These are phyloP conservation scores for Coleophoma cylindrospora DNA, from an alignment of 2,329 filamentous ascomycete species.

Conservation along the genomic window DNA sequence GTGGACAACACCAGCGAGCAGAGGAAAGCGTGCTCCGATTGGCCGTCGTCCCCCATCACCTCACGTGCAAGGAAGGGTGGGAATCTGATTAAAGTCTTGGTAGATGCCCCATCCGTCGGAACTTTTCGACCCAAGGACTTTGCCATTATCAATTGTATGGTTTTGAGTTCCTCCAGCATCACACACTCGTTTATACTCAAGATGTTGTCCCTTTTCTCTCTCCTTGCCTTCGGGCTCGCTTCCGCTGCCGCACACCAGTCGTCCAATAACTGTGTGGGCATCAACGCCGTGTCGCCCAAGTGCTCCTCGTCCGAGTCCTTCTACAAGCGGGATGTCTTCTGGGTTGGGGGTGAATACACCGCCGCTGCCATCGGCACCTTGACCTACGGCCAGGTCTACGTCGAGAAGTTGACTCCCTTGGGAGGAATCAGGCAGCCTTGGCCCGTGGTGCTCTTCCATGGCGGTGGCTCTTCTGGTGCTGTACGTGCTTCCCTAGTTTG, in stretches of 20 bases:
- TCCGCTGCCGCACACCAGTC: not conserved
- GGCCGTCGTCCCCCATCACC: not conserved
- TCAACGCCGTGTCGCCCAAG: constrained; percentile 7
- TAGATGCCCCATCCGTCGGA: not conserved
- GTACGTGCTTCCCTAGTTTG: constrained; percentile 1
- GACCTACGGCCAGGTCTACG: constrained; percentile 41
- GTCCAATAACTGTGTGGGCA: constrained; percentile 5
- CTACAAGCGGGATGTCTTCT: constrained; percentile 13
- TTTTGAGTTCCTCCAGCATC: not conserved
- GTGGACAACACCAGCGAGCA: not conserved
- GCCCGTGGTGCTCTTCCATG: constrained; percentile 12
- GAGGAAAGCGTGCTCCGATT: not conserved
- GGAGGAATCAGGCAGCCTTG: constrained; percentile 5
- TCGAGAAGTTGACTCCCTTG: constrained; percentile 37
- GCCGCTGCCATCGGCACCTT: constrained; percentile 7
- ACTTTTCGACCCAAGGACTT: not conserved
- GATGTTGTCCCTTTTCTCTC: not conserved
- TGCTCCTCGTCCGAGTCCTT: constrained; percentile 13
- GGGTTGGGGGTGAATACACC: constrained; percentile 13
- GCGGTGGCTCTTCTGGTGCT: constrained; percentile 9
- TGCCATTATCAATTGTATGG: not conserved
- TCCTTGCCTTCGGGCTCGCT: not conserved
- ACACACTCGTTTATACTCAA: constrained; percentile 1
- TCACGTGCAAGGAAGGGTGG: not conserved
- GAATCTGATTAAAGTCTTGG: not conserved